Conservation (phyloP, 2,329 filamentous ascomycete species). For the Myriangium duriaei region DNA sequence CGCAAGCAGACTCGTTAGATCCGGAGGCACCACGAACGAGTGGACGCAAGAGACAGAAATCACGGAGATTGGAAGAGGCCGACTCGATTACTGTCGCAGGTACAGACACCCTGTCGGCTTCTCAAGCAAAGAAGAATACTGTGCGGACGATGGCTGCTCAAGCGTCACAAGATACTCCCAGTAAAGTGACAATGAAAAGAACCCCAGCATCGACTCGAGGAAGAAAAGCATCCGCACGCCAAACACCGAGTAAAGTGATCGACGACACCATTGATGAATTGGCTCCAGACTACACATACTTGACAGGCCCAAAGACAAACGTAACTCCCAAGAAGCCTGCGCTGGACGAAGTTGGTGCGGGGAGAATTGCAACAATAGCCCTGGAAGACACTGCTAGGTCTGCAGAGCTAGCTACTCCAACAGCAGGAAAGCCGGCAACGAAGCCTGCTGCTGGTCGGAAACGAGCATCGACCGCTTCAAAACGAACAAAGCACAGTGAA, state of each 20-base stretch:
- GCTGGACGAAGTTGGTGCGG: no score
- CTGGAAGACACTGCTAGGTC: no score
- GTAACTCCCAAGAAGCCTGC: no score
- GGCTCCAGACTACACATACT: no score
- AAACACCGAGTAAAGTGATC: no score
- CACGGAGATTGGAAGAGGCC: slow-evolving; percentile 6
- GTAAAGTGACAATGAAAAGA: no score
- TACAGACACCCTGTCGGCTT: not conserved
- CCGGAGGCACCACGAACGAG: slow-evolving; percentile 5
- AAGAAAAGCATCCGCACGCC: no score
- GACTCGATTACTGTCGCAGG: not conserved
- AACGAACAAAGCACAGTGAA: not conserved
- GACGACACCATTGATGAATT: no score
- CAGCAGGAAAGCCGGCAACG: not conserved
- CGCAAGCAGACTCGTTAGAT: slow-evolving; percentile 2
- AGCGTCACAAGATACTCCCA: not conserved
- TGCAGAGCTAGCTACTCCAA: no score
- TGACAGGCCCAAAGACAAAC: no score
- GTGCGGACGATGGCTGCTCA: not conserved
- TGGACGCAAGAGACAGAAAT: slow-evolving; percentile 9
- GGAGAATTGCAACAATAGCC: no score
- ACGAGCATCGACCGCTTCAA: not conserved
- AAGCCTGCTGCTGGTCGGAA: not conserved
- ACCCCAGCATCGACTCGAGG: no score
- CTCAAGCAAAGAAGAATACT: not conserved